These are phyloP conservation scores for Acephala macrosclerotiorum DNA, from an alignment of 2,329 filamentous ascomycete genomes.

Conservation along the genomic window DNA sequence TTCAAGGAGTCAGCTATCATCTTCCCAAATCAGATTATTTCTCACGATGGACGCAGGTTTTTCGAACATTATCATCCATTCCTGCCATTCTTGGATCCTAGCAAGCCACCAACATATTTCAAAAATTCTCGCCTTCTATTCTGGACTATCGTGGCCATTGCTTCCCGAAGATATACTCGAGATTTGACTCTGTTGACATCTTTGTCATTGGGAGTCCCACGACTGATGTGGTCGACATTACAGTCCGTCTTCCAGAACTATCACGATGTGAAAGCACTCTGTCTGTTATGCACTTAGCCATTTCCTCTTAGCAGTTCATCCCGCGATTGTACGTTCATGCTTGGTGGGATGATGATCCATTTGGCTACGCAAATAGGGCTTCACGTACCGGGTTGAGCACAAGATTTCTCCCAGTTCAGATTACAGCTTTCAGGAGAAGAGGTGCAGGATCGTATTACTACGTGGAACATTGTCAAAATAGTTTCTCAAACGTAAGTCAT, in stretches of 20 bases:
- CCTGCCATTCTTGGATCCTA: conserved; percentile 23
- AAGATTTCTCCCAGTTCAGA: conserved; percentile 78
- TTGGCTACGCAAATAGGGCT: conserved; percentile 82
- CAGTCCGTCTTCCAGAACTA: conserved; percentile 11
- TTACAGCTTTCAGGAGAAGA: conserved; percentile 73
- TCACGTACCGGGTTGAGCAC: conserved; percentile 78
- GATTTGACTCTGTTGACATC: conserved; percentile 22
- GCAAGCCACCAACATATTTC: conserved; percentile 23
- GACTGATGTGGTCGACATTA: conserved; percentile 24
- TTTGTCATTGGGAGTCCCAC: conserved; percentile 10
- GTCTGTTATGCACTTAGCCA: conserved; percentile 36
- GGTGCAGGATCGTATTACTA: conserved; percentile 75
- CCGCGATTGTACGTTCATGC: conserved; percentile 34
- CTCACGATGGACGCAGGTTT: conserved; percentile 15
- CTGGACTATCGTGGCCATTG: conserved; percentile 29
- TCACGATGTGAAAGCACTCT: conserved; percentile 31
- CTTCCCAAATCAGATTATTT: background rate
- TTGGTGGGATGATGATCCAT: conserved; percentile 77
- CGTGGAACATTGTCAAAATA: conserved; percentile 64
- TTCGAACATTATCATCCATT: conserved; percentile 28
- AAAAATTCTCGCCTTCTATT: conserved; percentile 24
- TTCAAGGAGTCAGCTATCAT: background rate
- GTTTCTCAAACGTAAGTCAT: background rate
- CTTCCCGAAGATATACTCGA: conserved; percentile 21
- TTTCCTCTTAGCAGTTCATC: conserved; percentile 37